phyloP scores from a whole-genome alignment of 1,139 yeast species.

The Wickerhamiella pararugosa region DNA sequence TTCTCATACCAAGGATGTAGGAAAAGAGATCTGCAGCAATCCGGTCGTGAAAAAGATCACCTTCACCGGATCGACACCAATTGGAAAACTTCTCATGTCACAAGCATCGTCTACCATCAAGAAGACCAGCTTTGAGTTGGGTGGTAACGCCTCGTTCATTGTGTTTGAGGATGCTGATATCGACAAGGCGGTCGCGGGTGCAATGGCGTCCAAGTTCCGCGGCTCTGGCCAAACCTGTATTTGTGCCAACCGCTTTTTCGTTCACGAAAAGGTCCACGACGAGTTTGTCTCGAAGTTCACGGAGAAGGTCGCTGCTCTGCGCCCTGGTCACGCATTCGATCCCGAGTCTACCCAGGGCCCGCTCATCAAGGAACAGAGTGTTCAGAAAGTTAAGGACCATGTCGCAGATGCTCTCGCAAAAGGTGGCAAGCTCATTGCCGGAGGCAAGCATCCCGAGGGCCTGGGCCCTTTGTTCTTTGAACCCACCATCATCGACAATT shows the following conservation, averaged over 20 bases:
- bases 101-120: constrained; percentile 68
- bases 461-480: constrained; percentile 64
- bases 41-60: constrained; percentile 57
- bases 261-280: constrained; percentile 48
- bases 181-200: constrained; percentile 62
- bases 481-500: constrained; percentile 57
- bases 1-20: constrained; percentile 38
- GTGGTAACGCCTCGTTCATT: constrained; percentile 89
- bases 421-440: constrained; percentile 51
- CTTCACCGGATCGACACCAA: constrained; percentile 81
- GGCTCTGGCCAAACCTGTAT: constrained; percentile 75
- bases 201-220: constrained; percentile 53
- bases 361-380: constrained; percentile 50
- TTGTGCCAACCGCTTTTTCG: constrained; percentile 61
- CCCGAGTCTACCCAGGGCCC: constrained; percentile 66
- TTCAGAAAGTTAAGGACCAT: constrained; percentile 55
- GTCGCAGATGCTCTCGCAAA: constrained; percentile 58
- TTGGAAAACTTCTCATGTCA: constrained; percentile 65
- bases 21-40: constrained; percentile 55
- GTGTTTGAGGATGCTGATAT: constrained; percentile 75
- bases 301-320: constrained; percentile 36
- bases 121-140: constrained; percentile 74
- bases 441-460: constrained; percentile 53
- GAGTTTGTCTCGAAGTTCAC: constrained; percentile 40
- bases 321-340: constrained; percentile 63